phyloP scores from a whole-genome alignment of 495 filamentous ascomycete genomes.

The Opeltia flavorubescens region DNA sequence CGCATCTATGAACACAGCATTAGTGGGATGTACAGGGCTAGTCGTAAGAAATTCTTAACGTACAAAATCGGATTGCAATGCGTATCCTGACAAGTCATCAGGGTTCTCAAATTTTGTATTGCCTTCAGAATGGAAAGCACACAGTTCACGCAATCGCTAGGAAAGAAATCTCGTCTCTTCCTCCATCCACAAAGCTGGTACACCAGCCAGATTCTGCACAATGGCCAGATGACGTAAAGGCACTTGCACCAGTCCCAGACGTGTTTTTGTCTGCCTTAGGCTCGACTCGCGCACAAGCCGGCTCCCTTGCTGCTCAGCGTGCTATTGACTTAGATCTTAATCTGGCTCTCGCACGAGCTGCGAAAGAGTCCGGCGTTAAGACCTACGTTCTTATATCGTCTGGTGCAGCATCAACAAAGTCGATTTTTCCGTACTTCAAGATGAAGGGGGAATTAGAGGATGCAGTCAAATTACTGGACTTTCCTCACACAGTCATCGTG shows the following conservation, averaged over 20 bases:
- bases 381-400: slow-evolving; percentile 58
- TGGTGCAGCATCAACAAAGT: slow-evolving; percentile 32
- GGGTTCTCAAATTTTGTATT: slow-evolving; percentile 36
- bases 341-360: slow-evolving; percentile 50
- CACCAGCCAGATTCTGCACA: slow-evolving; percentile 31
- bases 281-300: slow-evolving; percentile 51
- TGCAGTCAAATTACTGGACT: slow-evolving; percentile 51
- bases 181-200: slow-evolving; percentile 28
- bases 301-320: slow-evolving; percentile 57
- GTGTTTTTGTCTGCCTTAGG: slow-evolving; percentile 53
- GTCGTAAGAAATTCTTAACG: background rate
- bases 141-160: slow-evolving; percentile 35
- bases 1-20: background rate
- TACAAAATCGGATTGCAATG: too few species aligned
- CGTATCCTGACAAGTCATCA: slow-evolving; percentile 10
- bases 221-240: slow-evolving; percentile 42
- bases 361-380: slow-evolving; percentile 46
- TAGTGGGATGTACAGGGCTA: background rate
- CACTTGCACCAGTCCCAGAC: slow-evolving; percentile 39
- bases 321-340: slow-evolving; percentile 67
- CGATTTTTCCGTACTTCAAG: slow-evolving; percentile 39
- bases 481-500: slow-evolving; percentile 60
- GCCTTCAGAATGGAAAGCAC: slow-evolving; percentile 26
- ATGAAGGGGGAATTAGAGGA: slow-evolving; percentile 81
- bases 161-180: slow-evolving; percentile 23